phyloP scores from a whole-genome alignment of 2,329 filamentous ascomycete species.

The Elsinoe perseae region DNA sequence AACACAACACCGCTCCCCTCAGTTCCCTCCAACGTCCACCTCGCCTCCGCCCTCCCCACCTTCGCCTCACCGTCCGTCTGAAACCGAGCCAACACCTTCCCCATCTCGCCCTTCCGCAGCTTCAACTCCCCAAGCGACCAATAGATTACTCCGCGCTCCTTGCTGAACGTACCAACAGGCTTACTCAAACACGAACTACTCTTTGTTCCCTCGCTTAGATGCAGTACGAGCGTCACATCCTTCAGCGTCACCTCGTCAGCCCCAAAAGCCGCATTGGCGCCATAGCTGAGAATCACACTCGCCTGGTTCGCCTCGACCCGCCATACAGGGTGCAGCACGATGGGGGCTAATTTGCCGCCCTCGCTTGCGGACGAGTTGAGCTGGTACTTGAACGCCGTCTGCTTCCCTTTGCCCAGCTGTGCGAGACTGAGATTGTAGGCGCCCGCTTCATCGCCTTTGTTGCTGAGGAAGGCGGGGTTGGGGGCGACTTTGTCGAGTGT shows the following conservation, averaged over 20 bases:
- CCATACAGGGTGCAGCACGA: slow-evolving; percentile 69
- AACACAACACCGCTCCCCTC: slow-evolving; percentile 61
- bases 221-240: slow-evolving; percentile 67
- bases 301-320: slow-evolving; percentile 77
- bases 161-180: slow-evolving; percentile 68
- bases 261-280: slow-evolving; percentile 63
- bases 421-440: slow-evolving; percentile 71
- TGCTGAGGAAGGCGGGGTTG: slow-evolving; percentile 82
- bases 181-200: slow-evolving; percentile 67
- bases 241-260: slow-evolving; percentile 48
- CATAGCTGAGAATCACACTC: slow-evolving; percentile 78
- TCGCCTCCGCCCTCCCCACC: slow-evolving; percentile 70
- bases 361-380: slow-evolving; percentile 61
- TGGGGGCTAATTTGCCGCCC: slow-evolving; percentile 56
- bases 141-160: slow-evolving; percentile 68
- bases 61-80: slow-evolving; percentile 63
- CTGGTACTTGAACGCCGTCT: slow-evolving; percentile 87
- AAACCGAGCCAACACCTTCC: slow-evolving; percentile 79
- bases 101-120: slow-evolving; percentile 47
- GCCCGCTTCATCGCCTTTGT: slow-evolving; percentile 60
- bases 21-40: slow-evolving; percentile 62
- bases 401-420: slow-evolving; percentile 54
- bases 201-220: slow-evolving; percentile 57
- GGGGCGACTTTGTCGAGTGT: slow-evolving; percentile 87
- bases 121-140: slow-evolving; percentile 74